These are phyloP conservation scores for Candida chilensis DNA, from an alignment of 805 yeast genomes.

Conservation along the genomic window DNA sequence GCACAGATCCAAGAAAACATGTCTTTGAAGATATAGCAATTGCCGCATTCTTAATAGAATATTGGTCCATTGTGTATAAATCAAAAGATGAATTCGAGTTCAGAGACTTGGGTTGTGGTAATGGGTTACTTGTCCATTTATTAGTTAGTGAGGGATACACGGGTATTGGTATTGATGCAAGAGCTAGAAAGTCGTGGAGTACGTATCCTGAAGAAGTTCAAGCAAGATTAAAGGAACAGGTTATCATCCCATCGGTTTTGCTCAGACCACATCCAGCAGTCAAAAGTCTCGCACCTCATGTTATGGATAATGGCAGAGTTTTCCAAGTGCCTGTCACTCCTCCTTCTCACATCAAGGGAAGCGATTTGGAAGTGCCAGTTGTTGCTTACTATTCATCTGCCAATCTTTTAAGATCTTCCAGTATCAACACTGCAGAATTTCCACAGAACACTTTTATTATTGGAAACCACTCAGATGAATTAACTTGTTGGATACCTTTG, in stretches of 20 bases:
- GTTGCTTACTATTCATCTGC: slow-evolving; percentile 49
- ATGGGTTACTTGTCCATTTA: slow-evolving; percentile 77
- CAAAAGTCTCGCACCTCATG: slow-evolving; percentile 39
- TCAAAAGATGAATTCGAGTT: slow-evolving; percentile 47
- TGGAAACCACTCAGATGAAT: slow-evolving; percentile 93
- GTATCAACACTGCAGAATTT: slow-evolving; percentile 56
- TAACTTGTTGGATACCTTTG: slow-evolving; percentile 92
- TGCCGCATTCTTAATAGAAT: slow-evolving; percentile 86
- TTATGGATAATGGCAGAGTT: slow-evolving; percentile 52
- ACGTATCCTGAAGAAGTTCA: slow-evolving; percentile 62
- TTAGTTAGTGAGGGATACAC: slow-evolving; percentile 68
- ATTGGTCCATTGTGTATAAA: slow-evolving; percentile 56
- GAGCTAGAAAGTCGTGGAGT: slow-evolving; percentile 83
- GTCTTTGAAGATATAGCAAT: slow-evolving; percentile 95
- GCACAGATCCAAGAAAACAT: slow-evolving; percentile 91
- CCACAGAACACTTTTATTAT: slow-evolving; percentile 70
- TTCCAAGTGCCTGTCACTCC: slow-evolving; percentile 40
- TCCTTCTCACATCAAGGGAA: slow-evolving; percentile 4
- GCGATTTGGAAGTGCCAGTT: slow-evolving; percentile 24
- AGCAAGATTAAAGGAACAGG: slow-evolving; percentile 56
- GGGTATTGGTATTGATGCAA: slow-evolving; percentile 85
- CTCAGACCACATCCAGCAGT: slow-evolving; percentile 64
- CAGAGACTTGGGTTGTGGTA: slow-evolving; percentile 92
- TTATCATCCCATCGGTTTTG: slow-evolving; percentile 70
- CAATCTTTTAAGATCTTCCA: slow-evolving; percentile 39